Evolutionary conservation across 345 rosid species (phyloP).

Genomic region (Stellera chamaejasme): DNA sequence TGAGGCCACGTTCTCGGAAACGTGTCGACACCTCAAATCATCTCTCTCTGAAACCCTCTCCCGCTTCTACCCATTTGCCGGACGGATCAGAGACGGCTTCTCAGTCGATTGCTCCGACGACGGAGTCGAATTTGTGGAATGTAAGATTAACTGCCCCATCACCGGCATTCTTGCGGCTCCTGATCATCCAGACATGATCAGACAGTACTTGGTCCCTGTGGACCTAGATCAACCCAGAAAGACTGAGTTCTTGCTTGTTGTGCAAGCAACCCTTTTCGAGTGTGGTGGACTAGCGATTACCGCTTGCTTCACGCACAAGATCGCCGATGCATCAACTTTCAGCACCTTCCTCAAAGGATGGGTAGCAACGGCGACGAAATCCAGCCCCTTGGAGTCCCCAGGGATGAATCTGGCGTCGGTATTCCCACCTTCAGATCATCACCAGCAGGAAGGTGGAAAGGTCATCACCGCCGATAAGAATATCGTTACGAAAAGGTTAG

Average conservation of each 20-base stretch:
- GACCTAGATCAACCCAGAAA: no score
- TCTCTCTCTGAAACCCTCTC: constrained; percentile 36
- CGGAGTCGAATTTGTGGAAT: constrained; percentile 29
- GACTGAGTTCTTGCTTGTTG: neutral
- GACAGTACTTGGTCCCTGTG: no score
- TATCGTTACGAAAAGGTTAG: no score
- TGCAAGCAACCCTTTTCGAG: neutral
- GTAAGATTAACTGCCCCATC: constrained; percentile 17
- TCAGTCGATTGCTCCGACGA: constrained; percentile 34
- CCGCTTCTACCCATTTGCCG: constrained; percentile 45
- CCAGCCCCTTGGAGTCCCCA: no score
- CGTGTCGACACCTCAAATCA: constrained; percentile 20
- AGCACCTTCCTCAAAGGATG: neutral
- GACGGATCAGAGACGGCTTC: constrained; percentile 24
- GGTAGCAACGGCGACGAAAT: neutral
- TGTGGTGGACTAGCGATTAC: neutral
- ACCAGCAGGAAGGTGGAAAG: no score
- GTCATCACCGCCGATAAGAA: no score
- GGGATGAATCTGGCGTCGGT: no score
- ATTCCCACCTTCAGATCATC: no score
- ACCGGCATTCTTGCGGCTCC: constrained; percentile 21
- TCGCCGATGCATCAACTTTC: neutral
- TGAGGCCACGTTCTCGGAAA: neutral
- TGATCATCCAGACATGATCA: neutral
- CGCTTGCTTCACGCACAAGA: neutral